Evolutionary conservation across 2,329 filamentous ascomycete genomes (phyloP).

Genomic region (Pseudogymnoascus sp.): DNA sequence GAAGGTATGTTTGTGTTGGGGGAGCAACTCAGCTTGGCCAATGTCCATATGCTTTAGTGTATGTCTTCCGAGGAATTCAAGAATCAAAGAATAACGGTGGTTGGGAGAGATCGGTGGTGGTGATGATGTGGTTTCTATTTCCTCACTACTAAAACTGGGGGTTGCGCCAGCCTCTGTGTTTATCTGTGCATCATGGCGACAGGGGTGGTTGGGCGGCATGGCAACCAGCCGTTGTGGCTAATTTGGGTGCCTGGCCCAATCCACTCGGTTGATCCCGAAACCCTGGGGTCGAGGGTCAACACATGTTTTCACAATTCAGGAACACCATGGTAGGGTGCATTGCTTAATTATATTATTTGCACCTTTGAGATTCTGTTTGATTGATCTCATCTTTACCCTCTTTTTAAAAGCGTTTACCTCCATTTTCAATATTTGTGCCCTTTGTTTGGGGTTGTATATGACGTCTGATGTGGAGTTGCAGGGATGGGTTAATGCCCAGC

Average conservation of each 20-base stretch:
- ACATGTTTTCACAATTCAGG: not conserved
- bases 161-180: constrained; percentile 9
- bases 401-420: not conserved
- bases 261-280: constrained; percentile 6
- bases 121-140: constrained; percentile 8
- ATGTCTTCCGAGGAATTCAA: constrained; percentile 8
- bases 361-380: not conserved
- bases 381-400: not conserved
- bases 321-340: not conserved
- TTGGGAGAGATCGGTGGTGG: constrained; percentile 3
- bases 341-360: not conserved
- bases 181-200: constrained; percentile 9
- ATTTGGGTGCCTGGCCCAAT: not conserved
- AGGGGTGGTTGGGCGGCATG: constrained; percentile 8
- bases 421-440: not conserved
- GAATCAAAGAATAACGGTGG: constrained; percentile 4
- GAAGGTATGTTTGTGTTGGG: constrained; percentile 1
- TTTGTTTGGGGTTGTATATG: not conserved
- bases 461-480: not conserved
- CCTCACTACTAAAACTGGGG: constrained; percentile 6
- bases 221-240: constrained; percentile 7
- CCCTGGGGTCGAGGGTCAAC: not conserved
- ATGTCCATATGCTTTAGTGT: constrained; percentile 8
- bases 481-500: not conserved
- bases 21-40: constrained; percentile 8